These are phyloP conservation scores for Yarrowia sp. DNA, from an alignment of 805 yeast genomes.

Conservation along the genomic window DNA sequence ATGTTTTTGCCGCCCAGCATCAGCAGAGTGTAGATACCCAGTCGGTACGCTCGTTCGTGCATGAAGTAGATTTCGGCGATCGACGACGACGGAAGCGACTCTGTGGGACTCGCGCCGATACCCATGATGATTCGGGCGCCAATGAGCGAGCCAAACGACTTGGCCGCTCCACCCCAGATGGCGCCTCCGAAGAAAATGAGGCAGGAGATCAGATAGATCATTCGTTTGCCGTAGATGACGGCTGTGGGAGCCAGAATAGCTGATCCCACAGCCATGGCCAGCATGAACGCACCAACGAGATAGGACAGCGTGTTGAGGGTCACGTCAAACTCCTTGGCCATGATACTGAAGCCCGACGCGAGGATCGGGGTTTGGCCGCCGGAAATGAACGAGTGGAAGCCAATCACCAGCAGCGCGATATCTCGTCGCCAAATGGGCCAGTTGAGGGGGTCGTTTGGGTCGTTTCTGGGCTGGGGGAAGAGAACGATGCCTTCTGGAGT, in stretches of 20 bases:
- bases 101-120: conserved; percentile 67
- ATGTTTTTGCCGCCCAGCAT: conserved; percentile 68
- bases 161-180: conserved; percentile 61
- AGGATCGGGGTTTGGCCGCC: conserved; percentile 69
- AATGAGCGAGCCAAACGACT: conserved; percentile 58
- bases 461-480: conserved; percentile 67
- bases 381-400: conserved; percentile 63
- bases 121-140: conserved; percentile 66
- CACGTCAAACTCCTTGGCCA: conserved; percentile 55
- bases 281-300: conserved; percentile 66
- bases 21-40: conserved; percentile 64
- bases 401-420: conserved; percentile 59
- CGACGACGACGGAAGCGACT: conserved; percentile 65
- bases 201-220: conserved; percentile 59
- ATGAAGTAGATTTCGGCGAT: conserved; percentile 67
- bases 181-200: conserved; percentile 59
- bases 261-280: conserved; percentile 65
- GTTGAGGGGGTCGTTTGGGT: conserved; percentile 69
- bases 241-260: conserved; percentile 65
- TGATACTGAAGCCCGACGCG: conserved; percentile 60
- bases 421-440: conserved; percentile 70
- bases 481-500: conserved; percentile 59
- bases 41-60: conserved; percentile 66
- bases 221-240: conserved; percentile 62
- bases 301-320: conserved; percentile 56